Conservation (phyloP, 2,329 filamentous ascomycete genomes). For the Talaromyces sp. region DNA sequence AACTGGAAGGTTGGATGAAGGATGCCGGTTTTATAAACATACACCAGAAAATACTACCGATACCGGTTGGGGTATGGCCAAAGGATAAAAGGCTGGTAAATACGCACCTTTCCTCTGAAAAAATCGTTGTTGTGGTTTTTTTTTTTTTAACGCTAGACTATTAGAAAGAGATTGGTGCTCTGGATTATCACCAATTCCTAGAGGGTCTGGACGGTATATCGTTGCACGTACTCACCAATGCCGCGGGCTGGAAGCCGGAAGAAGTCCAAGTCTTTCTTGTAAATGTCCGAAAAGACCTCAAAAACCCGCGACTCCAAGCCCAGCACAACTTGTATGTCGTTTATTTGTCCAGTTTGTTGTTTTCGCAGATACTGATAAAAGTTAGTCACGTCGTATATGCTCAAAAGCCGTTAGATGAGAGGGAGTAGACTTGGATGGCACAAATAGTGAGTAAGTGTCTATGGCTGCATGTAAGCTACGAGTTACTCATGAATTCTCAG, state of each 20-base stretch:
- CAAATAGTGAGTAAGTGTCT: not conserved
- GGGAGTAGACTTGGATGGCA: not conserved
- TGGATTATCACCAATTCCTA: constrained; percentile 8
- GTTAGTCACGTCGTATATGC: constrained; percentile 9
- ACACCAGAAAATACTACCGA: constrained; percentile 5
- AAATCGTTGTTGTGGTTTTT: not conserved
- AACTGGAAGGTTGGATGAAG: constrained; percentile 11
- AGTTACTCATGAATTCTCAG: not conserved
- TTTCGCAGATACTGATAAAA: not conserved
- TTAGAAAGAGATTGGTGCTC: constrained; percentile 22
- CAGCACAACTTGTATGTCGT: constrained; percentile 9
- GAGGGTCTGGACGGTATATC: constrained; percentile 9
- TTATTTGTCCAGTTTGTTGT: not conserved
- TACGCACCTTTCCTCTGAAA: not conserved
- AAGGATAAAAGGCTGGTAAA: constrained; percentile 11
- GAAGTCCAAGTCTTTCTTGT: constrained; percentile 8
- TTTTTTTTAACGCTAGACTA: not conserved
- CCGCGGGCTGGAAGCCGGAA: constrained; percentile 6
- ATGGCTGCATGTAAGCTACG: not conserved
- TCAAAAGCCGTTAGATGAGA: constrained; percentile 34
- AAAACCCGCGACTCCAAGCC: constrained; percentile 5
- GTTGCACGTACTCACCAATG: constrained; percentile 6
- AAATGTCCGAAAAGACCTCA: constrained; percentile 6
- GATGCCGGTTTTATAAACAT: constrained; percentile 13
- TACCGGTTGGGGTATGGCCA: constrained; percentile 13